Evolutionary conservation across 1,284 basidiomycete genomes (phyloP).

Genomic region (Malassezia cuniculi): DNA sequence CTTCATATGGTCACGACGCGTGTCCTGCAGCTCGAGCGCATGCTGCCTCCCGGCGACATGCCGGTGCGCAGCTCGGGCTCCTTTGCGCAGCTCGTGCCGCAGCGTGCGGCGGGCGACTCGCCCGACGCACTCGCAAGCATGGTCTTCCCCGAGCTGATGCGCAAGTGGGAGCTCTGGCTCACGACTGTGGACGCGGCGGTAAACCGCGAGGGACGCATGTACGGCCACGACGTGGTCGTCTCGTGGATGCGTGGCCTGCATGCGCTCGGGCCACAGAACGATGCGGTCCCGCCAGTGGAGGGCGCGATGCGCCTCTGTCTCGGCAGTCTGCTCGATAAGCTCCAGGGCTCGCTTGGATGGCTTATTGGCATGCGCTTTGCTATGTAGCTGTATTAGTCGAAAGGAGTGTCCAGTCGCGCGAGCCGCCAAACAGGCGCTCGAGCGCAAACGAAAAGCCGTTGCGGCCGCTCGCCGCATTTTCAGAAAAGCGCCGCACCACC

Average conservation of each 20-base stretch:
- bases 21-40: constrained; percentile 23
- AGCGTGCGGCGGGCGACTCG: constrained; percentile 13
- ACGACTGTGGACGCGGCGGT: constrained; percentile 24
- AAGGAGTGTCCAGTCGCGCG: neutral
- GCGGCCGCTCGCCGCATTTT: constrained; percentile 11
- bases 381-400: neutral
- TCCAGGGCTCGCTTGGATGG: too few relatives aligned
- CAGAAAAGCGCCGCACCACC: constrained; percentile 1
- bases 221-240: constrained; percentile 29
- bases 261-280: constrained; percentile 3
- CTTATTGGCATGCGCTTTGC: neutral
- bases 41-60: constrained; percentile 19
- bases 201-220: constrained; percentile 38
- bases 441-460: constrained; percentile 10
- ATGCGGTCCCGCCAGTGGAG: neutral
- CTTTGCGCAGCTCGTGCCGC: neutral
- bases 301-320: constrained; percentile 6
- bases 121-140: constrained; percentile 31
- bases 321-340: too few relatives aligned
- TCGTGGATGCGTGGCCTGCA: constrained; percentile 27
- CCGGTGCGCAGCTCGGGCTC: neutral
- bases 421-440: constrained; percentile 1
- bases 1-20: constrained; percentile 26
- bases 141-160: constrained; percentile 27
- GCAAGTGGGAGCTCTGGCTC: constrained; percentile 32